Base-by-base conservation (phyloP, 108 stramenopile species). In the Mediolabrus comicus region DNA sequence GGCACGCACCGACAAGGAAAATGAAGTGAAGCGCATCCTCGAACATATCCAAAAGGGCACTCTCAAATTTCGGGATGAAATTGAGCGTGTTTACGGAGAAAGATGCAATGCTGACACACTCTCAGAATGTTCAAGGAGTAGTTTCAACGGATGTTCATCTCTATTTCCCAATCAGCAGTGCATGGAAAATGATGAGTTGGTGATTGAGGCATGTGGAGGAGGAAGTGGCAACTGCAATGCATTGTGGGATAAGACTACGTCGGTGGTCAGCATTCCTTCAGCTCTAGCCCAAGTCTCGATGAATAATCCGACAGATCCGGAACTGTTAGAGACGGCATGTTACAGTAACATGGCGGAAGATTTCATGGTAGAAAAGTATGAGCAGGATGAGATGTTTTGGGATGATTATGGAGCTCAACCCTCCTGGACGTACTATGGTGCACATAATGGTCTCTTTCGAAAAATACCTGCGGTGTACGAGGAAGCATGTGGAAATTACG, bases 401-500 rank as follows among this genome's bases (percentile, higher is more conserved):
- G 26, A 27, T 16, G 4, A 9, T 14, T 69, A 69, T 39, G 19
- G 54, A 0, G 51, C 14, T 0, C 24, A 67, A 17, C 64, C 76
- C 34, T 49, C 43, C 4, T 52, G 36, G 39, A 53, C 62, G 30
- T 79, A 84, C 59, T 82, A 74, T 57, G 80, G 84, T 27, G 65
- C 64, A 13, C 30, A 52, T 17, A 73, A 73, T 59, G 84, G 84
- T 25, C 27, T 73, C 19, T 84, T 81, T 49, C 76, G 84, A 1
- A 60, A 62, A 38, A 49, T 43, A 28, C 84, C 84, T 26, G 84
- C 77, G 25, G 31, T 27, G 33, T 68, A 49, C 12, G 19, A 33
- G 11, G 35, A 66, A 4, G 9, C 10, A 6, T 84, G 79, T 53
- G 66, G 77, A 7, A 35, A 0, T 0, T 86, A 69, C 27, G 82